Base-by-base conservation (phyloP, 2,329 filamentous ascomycete genomes). In the Penicillium digitatum region DNA sequence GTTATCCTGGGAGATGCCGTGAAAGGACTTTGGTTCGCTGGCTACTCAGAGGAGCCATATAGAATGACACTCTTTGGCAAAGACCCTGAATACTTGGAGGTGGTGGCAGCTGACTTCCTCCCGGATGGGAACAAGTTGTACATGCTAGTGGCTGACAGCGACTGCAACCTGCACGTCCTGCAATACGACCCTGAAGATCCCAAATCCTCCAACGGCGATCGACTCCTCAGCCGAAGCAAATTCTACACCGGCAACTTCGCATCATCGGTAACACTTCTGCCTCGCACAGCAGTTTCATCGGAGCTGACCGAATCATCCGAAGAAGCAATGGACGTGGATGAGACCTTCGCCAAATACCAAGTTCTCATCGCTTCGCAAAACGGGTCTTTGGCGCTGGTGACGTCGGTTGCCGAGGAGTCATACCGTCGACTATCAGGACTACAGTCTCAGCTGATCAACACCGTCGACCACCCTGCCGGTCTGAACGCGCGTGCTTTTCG, bases 131-230 rank as follows among this genome's bases (percentile, higher is more conserved):
- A 88, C 53, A 86, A 91, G 56, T 78, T 99, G 12, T 90, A 87
- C 68, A 87, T 99, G 61, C 79, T 96, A 38, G 87, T 89, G 6
- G 85, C 88, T 12, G 93, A 97, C 70, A 85, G 87, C 34, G 87
- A 96, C 64, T 89, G 89, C 59, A 90, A 94, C 64, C 74, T 99
- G 38, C 90, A 96, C 69, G 82, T 96, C 44, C 76, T 97, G 60
- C 90, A 97, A 73, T 99, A 94, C 67, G 92, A 97, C 67, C 94
- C 94, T 0, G 93, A 97, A 69, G 92, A 97, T 69, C 93, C 93
- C 16, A 95, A 95, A 77, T 95, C 91, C 7, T 84, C 96, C 32
- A 89, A 93, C 54, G 94, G 94, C 46, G 88, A 92, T 66, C 84
- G 92, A 38, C 83, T 99, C 24, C 82, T 99, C 8, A 90, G 93